Conservation (phyloP, 116 monocot genomes). For the Cymodocea nodosa region DNA sequence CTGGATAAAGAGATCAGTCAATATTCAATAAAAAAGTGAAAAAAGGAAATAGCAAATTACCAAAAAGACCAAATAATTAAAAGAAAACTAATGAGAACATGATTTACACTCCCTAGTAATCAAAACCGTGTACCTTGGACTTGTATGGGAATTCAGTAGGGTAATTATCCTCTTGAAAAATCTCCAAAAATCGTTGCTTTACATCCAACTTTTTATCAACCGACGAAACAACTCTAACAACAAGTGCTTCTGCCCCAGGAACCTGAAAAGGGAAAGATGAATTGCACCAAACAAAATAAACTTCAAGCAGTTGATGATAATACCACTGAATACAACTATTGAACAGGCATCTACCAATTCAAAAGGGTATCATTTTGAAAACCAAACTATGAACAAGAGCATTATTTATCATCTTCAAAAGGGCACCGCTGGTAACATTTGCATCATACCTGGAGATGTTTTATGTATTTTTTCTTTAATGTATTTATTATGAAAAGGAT, state of each 20-base stretch:
- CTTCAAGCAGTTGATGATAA: background rate
- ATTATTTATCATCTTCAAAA: background rate
- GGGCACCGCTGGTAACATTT: too few species aligned
- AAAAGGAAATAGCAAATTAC: too few species aligned
- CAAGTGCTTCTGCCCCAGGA: conserved; percentile 85
- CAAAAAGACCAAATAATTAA: too few species aligned
- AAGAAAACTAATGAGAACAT: too few species aligned
- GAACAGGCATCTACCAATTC: background rate
- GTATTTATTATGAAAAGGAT: too few species aligned
- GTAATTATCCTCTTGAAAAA: conserved; percentile 94
- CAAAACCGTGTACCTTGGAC: conserved; percentile 47
- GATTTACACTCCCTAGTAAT: too few species aligned
- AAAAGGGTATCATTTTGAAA: conserved; percentile 1
- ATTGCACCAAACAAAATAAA: background rate
- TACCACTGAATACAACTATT: background rate
- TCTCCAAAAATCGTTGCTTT: conserved; percentile 79
- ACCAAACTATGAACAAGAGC: background rate
- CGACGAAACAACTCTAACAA: conserved; percentile 92
- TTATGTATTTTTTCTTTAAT: too few species aligned
- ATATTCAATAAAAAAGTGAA: background rate
- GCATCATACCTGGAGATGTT: too few species aligned
- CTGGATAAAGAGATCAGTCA: conserved; percentile 21
- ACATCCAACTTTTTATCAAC: conserved; percentile 95
- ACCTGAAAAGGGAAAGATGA: conserved; percentile 21
- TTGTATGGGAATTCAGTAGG: conserved; percentile 85